These are phyloP conservation scores for Epithele typhae DNA, from an alignment of 768 basidiomycete species.

Conservation along the genomic window DNA sequence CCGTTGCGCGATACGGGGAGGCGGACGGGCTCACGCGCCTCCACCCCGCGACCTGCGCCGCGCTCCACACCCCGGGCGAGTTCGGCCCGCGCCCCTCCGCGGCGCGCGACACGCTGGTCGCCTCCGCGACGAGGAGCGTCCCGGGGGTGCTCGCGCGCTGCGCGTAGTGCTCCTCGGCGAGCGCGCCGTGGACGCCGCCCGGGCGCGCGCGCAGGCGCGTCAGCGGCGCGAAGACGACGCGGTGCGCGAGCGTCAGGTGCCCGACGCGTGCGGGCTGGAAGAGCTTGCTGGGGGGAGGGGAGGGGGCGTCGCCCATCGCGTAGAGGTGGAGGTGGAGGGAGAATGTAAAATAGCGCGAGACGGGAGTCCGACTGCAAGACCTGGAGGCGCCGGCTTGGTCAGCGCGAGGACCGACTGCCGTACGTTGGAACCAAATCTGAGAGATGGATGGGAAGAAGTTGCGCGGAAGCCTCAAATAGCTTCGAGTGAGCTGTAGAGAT, in stretches of 20 bases:
- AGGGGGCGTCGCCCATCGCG: background rate
- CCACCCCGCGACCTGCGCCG: constrained; percentile 41
- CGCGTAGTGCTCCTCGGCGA: constrained; percentile 33
- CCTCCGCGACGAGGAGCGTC: constrained; percentile 43
- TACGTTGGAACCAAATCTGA: too few species aligned
- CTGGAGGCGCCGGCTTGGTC: too few species aligned
- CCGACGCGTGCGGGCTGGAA: constrained; percentile 33
- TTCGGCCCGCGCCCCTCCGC: constrained; percentile 42
- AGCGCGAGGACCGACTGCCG: too few species aligned
- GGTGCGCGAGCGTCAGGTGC: constrained; percentile 27
- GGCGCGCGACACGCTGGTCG: constrained; percentile 33
- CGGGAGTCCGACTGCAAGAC: too few species aligned
- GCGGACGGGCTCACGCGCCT: background rate
- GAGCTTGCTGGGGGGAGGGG: constrained; percentile 5
- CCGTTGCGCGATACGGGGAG: too few species aligned
- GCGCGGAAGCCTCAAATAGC: too few species aligned
- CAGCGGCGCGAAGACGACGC: constrained; percentile 34
- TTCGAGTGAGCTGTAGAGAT: too few species aligned
- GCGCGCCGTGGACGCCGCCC: constrained; percentile 25
- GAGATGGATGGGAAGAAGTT: too few species aligned
- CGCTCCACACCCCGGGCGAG: constrained; percentile 56
- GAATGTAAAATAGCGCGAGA: too few species aligned
- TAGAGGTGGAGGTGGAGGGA: too few species aligned
- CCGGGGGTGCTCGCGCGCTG: constrained; percentile 35
- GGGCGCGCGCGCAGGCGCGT: constrained; percentile 29